Evolutionary conservation across 805 yeast genomes (phyloP).

Genomic region (Yamadazyma takamatsuzukensis): DNA sequence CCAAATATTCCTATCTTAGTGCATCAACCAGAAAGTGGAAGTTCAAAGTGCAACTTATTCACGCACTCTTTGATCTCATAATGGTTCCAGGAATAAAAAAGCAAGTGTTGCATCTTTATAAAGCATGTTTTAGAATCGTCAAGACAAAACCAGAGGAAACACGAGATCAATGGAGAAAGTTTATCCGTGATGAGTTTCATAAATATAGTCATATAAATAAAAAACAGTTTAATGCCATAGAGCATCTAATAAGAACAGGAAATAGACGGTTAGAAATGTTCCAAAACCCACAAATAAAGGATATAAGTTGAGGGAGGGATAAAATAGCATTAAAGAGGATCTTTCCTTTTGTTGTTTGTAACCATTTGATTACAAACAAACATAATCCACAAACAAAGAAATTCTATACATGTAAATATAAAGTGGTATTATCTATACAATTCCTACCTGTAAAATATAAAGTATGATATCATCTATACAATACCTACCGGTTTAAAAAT

Average conservation of each 20-base stretch:
- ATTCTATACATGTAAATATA: too few relatives aligned
- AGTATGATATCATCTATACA: too few relatives aligned
- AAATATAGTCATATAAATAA: slow-evolving; percentile 57
- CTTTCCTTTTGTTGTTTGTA: too few relatives aligned
- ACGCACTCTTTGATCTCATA: slow-evolving; percentile 6
- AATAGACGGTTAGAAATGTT: slow-evolving; percentile 68
- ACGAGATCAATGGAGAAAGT: slow-evolving; percentile 40
- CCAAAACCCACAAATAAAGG: slow-evolving; percentile 65
- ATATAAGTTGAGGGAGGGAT: slow-evolving; percentile 54
- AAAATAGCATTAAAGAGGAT: too few relatives aligned
- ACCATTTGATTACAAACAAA: too few relatives aligned
- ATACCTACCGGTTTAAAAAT: too few relatives aligned
- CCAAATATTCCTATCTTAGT: too few relatives aligned
- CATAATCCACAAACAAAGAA: too few relatives aligned
- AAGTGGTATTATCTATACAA: too few relatives aligned
- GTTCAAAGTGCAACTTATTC: too few relatives aligned
- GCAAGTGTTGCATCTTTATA: slow-evolving; percentile 48
- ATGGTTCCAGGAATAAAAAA: slow-evolving; percentile 41
- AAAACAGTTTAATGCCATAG: slow-evolving; percentile 82
- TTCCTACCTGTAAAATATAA: too few relatives aligned
- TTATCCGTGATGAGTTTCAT: slow-evolving; percentile 58
- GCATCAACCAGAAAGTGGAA: too few relatives aligned
- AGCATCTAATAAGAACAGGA: slow-evolving; percentile 78
- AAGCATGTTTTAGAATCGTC: slow-evolving; percentile 44
- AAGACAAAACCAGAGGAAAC: slow-evolving; percentile 46